A percentile compares a stretch with the other conserved stretches of the same genome.
These are phyloP conservation scores for Mycothermus thermophilus DNA, from an alignment of 495 filamentous ascomycete species.

Conservation along the genomic window DNA sequence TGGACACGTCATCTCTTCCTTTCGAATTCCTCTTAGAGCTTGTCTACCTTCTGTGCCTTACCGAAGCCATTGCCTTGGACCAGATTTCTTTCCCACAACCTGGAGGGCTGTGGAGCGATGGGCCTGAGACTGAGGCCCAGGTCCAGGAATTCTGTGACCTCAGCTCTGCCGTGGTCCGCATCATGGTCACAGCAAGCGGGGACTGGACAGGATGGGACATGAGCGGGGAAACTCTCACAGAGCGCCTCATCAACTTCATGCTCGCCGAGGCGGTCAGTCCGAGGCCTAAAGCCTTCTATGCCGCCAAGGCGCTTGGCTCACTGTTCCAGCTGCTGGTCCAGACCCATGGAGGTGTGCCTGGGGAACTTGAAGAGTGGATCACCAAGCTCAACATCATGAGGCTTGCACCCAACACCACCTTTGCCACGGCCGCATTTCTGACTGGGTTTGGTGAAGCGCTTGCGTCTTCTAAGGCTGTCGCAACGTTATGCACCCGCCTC, in stretches of 20 bases:
- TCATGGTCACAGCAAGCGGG: constrained; percentile 25
- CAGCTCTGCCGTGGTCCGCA: constrained; percentile 39
- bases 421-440: constrained; percentile 39
- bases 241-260: constrained; percentile 25
- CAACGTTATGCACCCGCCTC: constrained; percentile 38
- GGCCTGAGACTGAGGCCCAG: constrained; percentile 41
- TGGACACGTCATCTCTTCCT: constrained; percentile 18
- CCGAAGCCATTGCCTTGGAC: constrained; percentile 28
- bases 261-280: constrained; percentile 19
- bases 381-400: constrained; percentile 24
- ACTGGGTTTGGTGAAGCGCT: constrained; percentile 38
- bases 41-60: constrained; percentile 27
- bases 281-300: constrained; percentile 32
- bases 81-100: constrained; percentile 25
- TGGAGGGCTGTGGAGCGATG: constrained; percentile 23
- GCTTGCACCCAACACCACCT: constrained; percentile 26
- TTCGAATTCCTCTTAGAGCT: constrained; percentile 23
- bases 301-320: constrained; percentile 30
- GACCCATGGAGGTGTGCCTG: constrained; percentile 22
- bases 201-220: constrained; percentile 20
- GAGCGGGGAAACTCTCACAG: constrained; percentile 15
- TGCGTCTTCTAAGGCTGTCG: constrained; percentile 26
- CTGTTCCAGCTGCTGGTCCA: constrained; percentile 27
- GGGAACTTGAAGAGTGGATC: constrained; percentile 30
- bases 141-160: constrained; percentile 47